phyloP scores from a whole-genome alignment of 768 basidiomycete genomes.

The Agaricus blazei region DNA sequence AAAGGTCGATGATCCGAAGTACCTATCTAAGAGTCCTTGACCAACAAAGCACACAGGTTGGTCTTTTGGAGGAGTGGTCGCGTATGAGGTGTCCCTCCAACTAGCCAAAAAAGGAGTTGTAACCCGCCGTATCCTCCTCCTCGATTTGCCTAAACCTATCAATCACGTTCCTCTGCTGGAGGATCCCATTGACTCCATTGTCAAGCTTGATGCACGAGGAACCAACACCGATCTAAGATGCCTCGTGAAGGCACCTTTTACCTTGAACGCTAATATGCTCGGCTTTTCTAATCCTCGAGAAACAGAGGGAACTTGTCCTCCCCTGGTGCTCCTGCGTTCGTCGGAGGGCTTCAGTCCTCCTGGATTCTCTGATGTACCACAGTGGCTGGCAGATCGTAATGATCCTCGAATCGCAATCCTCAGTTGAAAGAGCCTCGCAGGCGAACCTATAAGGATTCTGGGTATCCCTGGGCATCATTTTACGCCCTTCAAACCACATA shows the following conservation, averaged over 20 bases:
- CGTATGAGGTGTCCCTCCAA: slow-evolving; percentile 57
- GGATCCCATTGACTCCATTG: slow-evolving; percentile 40
- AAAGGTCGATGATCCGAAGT: slow-evolving; percentile 41
- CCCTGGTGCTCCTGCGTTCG: slow-evolving; percentile 51
- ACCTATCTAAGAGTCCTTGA: not conserved
- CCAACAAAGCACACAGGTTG: slow-evolving; percentile 42
- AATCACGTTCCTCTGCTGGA: slow-evolving; percentile 49
- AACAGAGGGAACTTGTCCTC: slow-evolving; percentile 17
- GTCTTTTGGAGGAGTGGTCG: slow-evolving; percentile 75
- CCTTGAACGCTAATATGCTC: slow-evolving; percentile 42
- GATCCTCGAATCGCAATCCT: slow-evolving; percentile 23
- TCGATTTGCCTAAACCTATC: slow-evolving; percentile 61
- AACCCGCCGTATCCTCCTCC: slow-evolving; percentile 56
- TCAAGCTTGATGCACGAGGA: slow-evolving; percentile 26
- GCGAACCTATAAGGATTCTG: slow-evolving; percentile 31
- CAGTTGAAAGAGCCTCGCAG: slow-evolving; percentile 46
- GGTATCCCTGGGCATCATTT: slow-evolving; percentile 70
- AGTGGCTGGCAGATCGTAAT: slow-evolving; percentile 48
- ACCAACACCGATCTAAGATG: slow-evolving; percentile 24
- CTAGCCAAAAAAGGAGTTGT: slow-evolving; percentile 36
- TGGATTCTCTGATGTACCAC: slow-evolving; percentile 31
- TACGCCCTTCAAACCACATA: slow-evolving; percentile 41
- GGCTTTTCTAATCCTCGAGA: slow-evolving; percentile 35
- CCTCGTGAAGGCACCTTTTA: slow-evolving; percentile 44
- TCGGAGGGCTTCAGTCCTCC: slow-evolving; percentile 36